phyloP scores from a whole-genome alignment of 2,329 filamentous ascomycete species.

The Aspergillus japonicus region DNA sequence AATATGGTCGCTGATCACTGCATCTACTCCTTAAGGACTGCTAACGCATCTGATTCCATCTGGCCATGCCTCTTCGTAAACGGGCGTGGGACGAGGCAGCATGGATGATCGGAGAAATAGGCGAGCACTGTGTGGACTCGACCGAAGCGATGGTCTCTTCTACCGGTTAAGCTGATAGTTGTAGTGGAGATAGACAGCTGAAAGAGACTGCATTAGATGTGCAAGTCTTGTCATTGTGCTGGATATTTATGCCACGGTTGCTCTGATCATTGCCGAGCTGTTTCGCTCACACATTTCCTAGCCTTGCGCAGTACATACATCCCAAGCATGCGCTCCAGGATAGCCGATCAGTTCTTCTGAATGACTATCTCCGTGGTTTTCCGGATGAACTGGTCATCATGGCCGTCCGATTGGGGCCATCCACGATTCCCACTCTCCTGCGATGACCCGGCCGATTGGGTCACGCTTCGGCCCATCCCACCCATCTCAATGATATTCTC shows the following conservation, averaged over 20 bases:
- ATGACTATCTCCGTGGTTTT: slow-evolving; percentile 4
- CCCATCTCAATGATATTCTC: slow-evolving; percentile 8
- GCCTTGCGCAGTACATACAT: background rate
- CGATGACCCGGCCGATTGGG: background rate
- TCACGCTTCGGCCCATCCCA: background rate
- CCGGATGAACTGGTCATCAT: background rate
- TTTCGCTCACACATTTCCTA: background rate
- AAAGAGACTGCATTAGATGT: no score
- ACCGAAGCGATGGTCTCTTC: no score
- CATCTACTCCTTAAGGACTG: background rate
- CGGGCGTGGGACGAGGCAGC: no score
- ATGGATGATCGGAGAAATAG: no score
- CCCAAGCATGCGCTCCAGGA: background rate
- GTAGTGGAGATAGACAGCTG: no score
- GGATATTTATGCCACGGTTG: no score
- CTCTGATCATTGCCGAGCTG: background rate
- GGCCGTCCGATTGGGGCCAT: background rate
- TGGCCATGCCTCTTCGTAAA: no score
- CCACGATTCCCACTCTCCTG: background rate
- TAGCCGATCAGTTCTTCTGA: background rate
- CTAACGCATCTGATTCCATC: no score
- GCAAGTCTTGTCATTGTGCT: no score
- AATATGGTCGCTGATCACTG: background rate
- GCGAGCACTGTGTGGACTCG: no score
- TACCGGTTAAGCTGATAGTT: no score